Evolutionary conservation across 768 basidiomycete species (phyloP).

Genomic region (Phaffia tasmanica): DNA sequence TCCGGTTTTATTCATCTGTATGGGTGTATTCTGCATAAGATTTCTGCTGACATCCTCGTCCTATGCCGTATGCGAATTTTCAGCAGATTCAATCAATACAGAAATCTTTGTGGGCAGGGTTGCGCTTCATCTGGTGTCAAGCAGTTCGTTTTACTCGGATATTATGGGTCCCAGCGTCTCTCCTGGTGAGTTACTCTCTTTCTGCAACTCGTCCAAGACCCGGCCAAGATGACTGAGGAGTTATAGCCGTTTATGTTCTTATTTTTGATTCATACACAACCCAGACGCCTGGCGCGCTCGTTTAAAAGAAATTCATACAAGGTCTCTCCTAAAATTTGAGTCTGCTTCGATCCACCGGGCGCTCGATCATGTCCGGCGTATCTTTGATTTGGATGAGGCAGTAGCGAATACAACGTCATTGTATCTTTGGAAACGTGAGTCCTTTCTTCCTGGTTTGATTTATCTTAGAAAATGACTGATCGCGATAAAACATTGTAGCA

Average conservation of each 20-base stretch:
- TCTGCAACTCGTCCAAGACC: neutral
- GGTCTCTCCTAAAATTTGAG: constrained; percentile 7
- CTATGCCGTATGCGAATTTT: neutral
- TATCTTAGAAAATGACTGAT: no score
- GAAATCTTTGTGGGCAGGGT: constrained; percentile 20
- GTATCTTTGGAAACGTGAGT: constrained; percentile 21
- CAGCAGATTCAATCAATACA: neutral
- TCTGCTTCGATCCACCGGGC: neutral
- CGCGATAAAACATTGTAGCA: neutral
- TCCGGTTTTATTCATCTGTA: neutral
- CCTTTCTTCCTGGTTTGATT: no score
- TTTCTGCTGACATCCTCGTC: neutral
- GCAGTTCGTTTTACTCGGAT: constrained; percentile 12
- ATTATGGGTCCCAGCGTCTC: neutral
- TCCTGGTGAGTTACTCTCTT: neutral
- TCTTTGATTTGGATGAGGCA: constrained; percentile 1
- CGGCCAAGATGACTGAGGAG: neutral
- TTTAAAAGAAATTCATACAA: constrained; percentile 3
- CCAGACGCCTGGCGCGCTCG: neutral
- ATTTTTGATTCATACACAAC: neutral
- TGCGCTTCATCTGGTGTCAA: constrained; percentile 11
- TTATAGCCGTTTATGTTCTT: neutral
- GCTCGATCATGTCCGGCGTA: neutral
- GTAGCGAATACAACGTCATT: constrained; percentile 10
- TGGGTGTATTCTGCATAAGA: neutral